Evolutionary conservation across 352 stramenopile genomes (phyloP).

Genomic region (Globisporangium spiculum): DNA sequence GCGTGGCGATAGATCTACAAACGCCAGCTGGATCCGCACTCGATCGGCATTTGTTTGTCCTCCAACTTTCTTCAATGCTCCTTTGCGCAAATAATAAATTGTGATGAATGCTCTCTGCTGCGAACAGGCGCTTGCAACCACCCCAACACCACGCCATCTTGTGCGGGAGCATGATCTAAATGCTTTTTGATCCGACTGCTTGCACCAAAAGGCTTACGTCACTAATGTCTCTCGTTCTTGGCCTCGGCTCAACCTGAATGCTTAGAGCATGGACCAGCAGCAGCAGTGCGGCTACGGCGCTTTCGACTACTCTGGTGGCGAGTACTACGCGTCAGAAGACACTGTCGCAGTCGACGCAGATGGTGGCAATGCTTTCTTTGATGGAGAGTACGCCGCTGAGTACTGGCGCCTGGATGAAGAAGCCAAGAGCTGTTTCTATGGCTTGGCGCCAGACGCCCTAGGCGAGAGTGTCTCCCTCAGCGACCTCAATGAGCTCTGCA

Average conservation of each 20-base stretch:
- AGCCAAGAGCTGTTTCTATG: conserved; percentile 29
- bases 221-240: neutral
- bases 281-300: neutral
- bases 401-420: conserved; percentile 58
- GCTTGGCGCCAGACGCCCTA: conserved; percentile 29
- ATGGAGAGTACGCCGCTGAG: conserved; percentile 28
- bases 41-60: neutral
- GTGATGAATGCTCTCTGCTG: no score
- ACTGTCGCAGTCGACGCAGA: neutral
- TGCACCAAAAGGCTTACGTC: neutral
- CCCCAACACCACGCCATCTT: neutral
- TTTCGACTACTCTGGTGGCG: neutral
- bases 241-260: neutral
- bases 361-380: neutral
- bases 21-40: neutral
- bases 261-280: neutral
- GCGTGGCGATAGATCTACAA: neutral
- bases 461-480: conserved; percentile 35
- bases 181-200: neutral
- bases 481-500: conserved; percentile 51
- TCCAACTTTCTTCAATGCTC: neutral
- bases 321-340: conserved; percentile 14
- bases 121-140: neutral
- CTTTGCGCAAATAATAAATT: no score
- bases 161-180: no score